Percentiles rank a stretch among this genome's conserved stretches.
Conservation (phyloP, 495 filamentous ascomycete species). For the Penicillium robsamsonii region DNA sequence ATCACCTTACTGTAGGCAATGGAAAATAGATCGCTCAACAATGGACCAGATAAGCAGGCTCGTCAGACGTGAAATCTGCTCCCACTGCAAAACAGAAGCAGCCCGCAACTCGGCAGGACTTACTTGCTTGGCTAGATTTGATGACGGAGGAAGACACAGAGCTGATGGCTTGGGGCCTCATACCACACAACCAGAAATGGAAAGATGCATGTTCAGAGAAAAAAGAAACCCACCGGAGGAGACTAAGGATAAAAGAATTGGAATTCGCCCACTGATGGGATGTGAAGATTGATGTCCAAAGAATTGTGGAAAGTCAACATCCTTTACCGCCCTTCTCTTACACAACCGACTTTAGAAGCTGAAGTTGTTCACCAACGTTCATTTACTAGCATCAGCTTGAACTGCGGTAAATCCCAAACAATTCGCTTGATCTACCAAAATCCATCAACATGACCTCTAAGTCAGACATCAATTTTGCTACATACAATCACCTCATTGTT, state of each 20-base stretch:
- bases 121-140: constrained; percentile 15
- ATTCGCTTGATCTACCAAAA: neutral
- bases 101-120: constrained; percentile 14
- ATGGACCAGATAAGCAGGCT: neutral
- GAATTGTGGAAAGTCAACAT: neutral
- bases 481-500: constrained; percentile 56
- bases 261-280: neutral
- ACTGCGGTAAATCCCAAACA: neutral
- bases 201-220: constrained; percentile 11
- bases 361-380: neutral
- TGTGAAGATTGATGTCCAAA: neutral
- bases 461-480: neutral
- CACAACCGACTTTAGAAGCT: neutral
- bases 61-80: neutral
- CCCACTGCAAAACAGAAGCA: neutral
- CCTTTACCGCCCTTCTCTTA: neutral
- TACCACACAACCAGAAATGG: constrained; percentile 17
- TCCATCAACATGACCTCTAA: neutral
- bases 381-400: neutral
- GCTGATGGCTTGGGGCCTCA: constrained; percentile 16
- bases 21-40: neutral
- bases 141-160: constrained; percentile 8
- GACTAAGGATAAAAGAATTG: neutral
- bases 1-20: too few relatives aligned
- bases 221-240: constrained; percentile 12